Evolutionary conservation across 768 basidiomycete species (phyloP).

Genomic region (Trametes punicea): DNA sequence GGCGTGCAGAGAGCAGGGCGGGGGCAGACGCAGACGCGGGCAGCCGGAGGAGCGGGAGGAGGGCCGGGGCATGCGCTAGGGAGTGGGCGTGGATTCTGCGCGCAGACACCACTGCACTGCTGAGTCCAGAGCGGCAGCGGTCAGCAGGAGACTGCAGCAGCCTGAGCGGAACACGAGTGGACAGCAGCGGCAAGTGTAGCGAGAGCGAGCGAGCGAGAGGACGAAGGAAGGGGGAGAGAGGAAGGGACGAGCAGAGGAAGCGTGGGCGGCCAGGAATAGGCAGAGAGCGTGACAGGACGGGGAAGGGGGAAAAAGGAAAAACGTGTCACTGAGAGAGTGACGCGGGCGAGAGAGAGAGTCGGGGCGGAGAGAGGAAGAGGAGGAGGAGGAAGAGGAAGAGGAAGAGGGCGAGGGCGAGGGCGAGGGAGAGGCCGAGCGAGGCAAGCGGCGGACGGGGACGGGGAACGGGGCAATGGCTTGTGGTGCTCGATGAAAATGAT

Average conservation of each 20-base stretch:
- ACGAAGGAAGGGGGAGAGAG: neutral
- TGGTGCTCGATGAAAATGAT: conserved; percentile 23
- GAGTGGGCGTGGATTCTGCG: neutral
- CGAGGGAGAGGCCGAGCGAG: conserved; percentile 24
- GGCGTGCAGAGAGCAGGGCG: neutral
- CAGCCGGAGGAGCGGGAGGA: conserved; percentile 7
- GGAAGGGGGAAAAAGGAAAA: too few species aligned
- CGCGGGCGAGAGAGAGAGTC: conserved; percentile 40
- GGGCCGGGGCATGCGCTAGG: conserved; percentile 5
- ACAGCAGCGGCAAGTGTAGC: conserved; percentile 1
- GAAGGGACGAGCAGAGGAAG: neutral
- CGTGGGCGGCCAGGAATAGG: neutral
- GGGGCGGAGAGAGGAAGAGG: conserved; percentile 34
- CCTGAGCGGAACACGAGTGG: too few species aligned
- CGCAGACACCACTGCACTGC: neutral
- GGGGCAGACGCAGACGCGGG: conserved; percentile 2
- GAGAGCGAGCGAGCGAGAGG: neutral
- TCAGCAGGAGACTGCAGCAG: conserved; percentile 3
- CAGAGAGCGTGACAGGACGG: conserved; percentile 4
- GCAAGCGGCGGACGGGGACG: neutral
- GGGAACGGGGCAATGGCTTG: neutral
- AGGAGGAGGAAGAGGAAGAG: conserved; percentile 23
- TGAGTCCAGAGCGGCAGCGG: conserved; percentile 5
- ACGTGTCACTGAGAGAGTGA: too few species aligned
- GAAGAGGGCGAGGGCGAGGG: neutral